Percentiles rank a stretch among this genome's conserved stretches.
Conservation (phyloP, 768 basidiomycete species). For the Pholiota microspora region DNA sequence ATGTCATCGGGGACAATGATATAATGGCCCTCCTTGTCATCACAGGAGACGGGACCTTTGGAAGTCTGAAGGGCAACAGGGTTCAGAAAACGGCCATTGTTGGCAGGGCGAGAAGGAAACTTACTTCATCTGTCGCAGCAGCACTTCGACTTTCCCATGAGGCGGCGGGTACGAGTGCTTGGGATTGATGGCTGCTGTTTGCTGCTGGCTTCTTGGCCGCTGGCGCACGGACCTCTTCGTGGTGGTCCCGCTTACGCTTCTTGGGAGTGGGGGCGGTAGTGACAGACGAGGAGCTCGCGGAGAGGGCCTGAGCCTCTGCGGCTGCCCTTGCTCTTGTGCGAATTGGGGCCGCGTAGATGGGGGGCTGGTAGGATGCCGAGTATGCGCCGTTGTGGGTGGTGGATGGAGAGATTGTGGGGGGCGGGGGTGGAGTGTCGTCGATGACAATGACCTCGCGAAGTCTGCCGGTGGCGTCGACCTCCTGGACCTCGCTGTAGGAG, state of each 20-base stretch:
- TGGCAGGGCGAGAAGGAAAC: constrained; percentile 29
- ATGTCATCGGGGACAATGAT: constrained; percentile 91
- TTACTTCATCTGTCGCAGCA: constrained; percentile 65
- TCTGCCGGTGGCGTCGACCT: constrained; percentile 75
- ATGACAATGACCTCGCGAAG: constrained; percentile 89
- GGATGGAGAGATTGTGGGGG: constrained; percentile 76
- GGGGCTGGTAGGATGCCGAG: constrained; percentile 80
- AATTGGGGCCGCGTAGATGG: constrained; percentile 71
- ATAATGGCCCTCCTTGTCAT: constrained; percentile 99
- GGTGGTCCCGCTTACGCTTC: constrained; percentile 80
- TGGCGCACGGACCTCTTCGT: constrained; percentile 70
- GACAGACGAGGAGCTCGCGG: constrained; percentile 63
- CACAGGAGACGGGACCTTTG: constrained; percentile 73
- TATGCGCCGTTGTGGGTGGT: constrained; percentile 67
- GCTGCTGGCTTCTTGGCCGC: constrained; percentile 58
- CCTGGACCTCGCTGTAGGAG: constrained; percentile 86
- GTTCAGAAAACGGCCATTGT: constrained; percentile 21
- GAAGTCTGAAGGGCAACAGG: constrained; percentile 44
- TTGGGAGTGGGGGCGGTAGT: constrained; percentile 71
- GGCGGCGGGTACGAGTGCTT: constrained; percentile 49
- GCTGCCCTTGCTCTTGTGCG: constrained; percentile 84
- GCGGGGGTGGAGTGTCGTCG: constrained; percentile 86
- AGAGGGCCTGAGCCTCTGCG: constrained; percentile 78
- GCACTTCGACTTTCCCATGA: constrained; percentile 69
- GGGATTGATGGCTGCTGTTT: constrained; percentile 46